A percentile compares a stretch with the other conserved stretches of the same genome.
Evolutionary conservation across 345 rosid genomes (phyloP).

Genomic region (Rhodamnia argentea): DNA sequence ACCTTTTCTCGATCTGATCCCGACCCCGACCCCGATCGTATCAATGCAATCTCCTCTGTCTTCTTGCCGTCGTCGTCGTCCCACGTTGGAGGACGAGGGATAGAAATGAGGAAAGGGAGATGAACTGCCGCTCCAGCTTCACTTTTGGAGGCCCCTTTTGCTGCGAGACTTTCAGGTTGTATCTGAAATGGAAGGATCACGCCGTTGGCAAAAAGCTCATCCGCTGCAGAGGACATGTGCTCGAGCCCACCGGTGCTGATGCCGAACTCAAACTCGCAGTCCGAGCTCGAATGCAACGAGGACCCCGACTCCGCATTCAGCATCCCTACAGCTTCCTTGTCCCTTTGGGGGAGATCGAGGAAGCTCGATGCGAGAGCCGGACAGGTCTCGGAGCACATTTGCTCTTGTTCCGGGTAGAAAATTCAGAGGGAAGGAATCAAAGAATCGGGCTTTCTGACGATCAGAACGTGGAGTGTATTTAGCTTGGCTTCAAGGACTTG

Average conservation of each 20-base stretch:
- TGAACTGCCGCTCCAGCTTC: neutral
- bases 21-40: neutral
- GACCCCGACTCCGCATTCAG: neutral
- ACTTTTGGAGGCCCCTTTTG: neutral
- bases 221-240: slow-evolving; percentile 54
- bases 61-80: neutral
- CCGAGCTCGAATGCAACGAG: slow-evolving; percentile 24
- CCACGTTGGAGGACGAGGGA: neutral
- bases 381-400: slow-evolving; percentile 32
- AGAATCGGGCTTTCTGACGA: neutral
- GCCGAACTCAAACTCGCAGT: slow-evolving; percentile 69
- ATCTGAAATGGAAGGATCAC: slow-evolving; percentile 53
- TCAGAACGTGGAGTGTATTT: neutral
- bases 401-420: neutral
- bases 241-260: slow-evolving; percentile 16
- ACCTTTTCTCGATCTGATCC: slow-evolving; percentile 17
- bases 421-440: neutral
- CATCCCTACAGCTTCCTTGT: slow-evolving; percentile 10
- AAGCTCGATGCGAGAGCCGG: slow-evolving; percentile 49
- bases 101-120: neutral
- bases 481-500: neutral
- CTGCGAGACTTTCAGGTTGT: neutral
- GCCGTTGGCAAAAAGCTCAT: slow-evolving; percentile 65
- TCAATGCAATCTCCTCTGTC: neutral
- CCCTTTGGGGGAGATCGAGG: slow-evolving; percentile 32